Evolutionary conservation across 176 grass and related monocot species (phyloP).

Genomic region (Phragmites australis): DNA sequence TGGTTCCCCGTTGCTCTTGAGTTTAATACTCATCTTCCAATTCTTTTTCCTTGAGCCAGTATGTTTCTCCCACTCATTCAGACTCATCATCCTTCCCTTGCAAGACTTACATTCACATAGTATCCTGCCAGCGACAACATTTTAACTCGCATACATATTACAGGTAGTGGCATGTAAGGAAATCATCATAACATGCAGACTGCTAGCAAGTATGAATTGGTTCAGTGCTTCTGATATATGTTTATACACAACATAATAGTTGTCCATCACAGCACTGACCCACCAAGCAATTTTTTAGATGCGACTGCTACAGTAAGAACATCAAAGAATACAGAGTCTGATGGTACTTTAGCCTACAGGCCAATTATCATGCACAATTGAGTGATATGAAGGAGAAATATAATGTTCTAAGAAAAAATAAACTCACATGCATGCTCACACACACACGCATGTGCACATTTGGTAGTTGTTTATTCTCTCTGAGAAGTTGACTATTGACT

Average conservation of each 20-base stretch:
- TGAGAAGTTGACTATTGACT: not conserved
- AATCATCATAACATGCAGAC: conserved; percentile 11
- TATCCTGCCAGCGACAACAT: conserved; percentile 53
- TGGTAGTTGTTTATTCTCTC: not conserved
- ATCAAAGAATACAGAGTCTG: not conserved
- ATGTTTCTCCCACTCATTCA: conserved; percentile 81
- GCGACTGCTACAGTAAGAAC: not conserved
- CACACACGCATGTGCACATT: not conserved
- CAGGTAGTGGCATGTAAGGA: not conserved
- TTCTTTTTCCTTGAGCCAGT: conserved; percentile 94
- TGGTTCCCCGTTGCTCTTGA: conserved; percentile 63
- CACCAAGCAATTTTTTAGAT: conserved; percentile 2
- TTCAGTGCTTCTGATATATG: conserved; percentile 4
- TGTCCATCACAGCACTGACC: conserved; percentile 19
- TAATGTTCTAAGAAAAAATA: conserved; percentile 10
- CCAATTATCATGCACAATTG: not conserved
- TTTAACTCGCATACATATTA: conserved; percentile 32
- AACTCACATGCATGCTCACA: not conserved
- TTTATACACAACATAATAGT: not conserved
- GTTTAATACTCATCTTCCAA: conserved; percentile 80
- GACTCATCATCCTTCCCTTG: conserved; percentile 63
- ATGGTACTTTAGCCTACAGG: not conserved
- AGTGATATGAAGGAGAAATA: not conserved
- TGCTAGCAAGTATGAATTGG: not conserved
- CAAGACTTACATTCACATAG: conserved; percentile 64